These are phyloP conservation scores for Raphanus sativus DNA, from an alignment of 345 rosid genomes.

Conservation along the genomic window DNA sequence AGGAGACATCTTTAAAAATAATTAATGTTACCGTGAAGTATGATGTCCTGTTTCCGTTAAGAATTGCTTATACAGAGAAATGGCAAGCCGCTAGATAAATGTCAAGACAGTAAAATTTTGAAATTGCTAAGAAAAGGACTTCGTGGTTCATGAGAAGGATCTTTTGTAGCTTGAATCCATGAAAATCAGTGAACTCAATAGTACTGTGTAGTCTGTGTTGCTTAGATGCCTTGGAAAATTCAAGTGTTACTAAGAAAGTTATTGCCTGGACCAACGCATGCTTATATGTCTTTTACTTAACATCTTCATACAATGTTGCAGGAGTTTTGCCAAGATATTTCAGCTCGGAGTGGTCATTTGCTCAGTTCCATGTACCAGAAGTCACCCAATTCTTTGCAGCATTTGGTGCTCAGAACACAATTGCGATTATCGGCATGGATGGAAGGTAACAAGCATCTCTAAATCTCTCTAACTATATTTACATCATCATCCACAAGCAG, in stretches of 20 bases:
- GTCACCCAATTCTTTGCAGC: conserved; percentile 72
- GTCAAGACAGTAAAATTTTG: neutral
- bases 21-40: conserved; percentile 4
- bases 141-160: neutral
- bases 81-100: neutral
- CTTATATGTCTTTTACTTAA: conserved; percentile 15
- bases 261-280: conserved; percentile 2
- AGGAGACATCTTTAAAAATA: conserved; percentile 5
- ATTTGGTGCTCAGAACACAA: conserved; percentile 76
- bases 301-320: conserved; percentile 34
- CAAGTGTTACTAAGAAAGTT: conserved; percentile 3
- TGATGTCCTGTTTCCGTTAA: neutral
- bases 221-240: neutral
- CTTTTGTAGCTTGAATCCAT: neutral
- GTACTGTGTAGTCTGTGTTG: neutral
- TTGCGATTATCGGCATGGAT: conserved; percentile 73
- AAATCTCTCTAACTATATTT: neutral
- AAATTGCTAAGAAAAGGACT: neutral
- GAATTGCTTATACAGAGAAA: neutral
- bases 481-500: conserved; percentile 5
- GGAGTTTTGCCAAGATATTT: conserved; percentile 88
- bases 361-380: conserved; percentile 82
- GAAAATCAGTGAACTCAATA: neutral
- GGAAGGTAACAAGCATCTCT: conserved; percentile 58
- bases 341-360: conserved; percentile 97